phyloP scores from a whole-genome alignment of 352 stramenopile genomes.

The Globisporangium ultimum region DNA sequence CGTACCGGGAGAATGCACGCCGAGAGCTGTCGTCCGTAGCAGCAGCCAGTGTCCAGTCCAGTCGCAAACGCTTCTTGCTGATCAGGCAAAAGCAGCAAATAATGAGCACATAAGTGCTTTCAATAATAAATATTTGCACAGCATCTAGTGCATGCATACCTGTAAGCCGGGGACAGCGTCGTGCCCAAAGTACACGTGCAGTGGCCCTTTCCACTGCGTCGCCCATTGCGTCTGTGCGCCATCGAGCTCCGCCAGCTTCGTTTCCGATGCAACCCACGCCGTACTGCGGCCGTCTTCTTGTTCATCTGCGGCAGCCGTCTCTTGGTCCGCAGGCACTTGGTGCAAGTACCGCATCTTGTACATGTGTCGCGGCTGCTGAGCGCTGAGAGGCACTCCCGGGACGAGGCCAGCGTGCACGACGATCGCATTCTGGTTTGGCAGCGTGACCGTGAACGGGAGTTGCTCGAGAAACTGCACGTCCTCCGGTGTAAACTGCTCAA shows the following conservation, averaged over 20 bases:
- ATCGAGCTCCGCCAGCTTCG: conserved; percentile 16
- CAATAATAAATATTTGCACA: neutral
- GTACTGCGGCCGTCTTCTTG: conserved; percentile 11
- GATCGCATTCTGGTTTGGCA: conserved; percentile 55
- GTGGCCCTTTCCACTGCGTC: conserved; percentile 70
- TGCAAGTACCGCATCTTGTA: conserved; percentile 90
- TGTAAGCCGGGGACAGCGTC: conserved; percentile 84
- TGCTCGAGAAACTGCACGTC: conserved; percentile 71
- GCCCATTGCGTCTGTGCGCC: conserved; percentile 56
- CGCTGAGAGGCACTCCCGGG: conserved; percentile 49
- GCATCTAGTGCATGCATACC: conserved; percentile 16
- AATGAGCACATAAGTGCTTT: neutral
- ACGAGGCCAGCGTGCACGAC: conserved; percentile 78
- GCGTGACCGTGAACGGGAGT: conserved; percentile 70
- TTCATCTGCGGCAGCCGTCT: neutral
- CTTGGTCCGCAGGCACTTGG: conserved; percentile 25
- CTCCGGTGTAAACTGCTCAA: conserved; percentile 41
- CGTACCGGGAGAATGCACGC: conserved; percentile 84
- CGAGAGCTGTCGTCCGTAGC: conserved; percentile 85
- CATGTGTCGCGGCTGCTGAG: conserved; percentile 87
- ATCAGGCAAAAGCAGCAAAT: neutral
- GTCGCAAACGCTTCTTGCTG: conserved; percentile 87
- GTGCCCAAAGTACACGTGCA: conserved; percentile 91
- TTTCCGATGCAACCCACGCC: conserved; percentile 32
- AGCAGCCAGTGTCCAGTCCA: conserved; percentile 90